These are phyloP conservation scores for Telopea speciosissima DNA, from an alignment of 177 flowering plant genomes.

Conservation along the genomic window DNA sequence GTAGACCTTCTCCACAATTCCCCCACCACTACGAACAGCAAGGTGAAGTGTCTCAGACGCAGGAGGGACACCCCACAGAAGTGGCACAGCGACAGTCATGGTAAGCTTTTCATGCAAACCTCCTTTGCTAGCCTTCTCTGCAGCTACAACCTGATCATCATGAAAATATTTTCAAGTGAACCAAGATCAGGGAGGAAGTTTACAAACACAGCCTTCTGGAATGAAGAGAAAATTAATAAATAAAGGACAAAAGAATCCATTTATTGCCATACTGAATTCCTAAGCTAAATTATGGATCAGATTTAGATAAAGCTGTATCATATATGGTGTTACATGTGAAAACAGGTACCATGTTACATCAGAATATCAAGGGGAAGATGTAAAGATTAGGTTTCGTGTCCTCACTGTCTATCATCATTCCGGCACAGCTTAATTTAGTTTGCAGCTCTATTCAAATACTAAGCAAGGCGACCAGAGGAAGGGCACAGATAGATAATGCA, in stretches of 20 bases:
- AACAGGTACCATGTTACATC: too few species aligned
- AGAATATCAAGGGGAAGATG: too few species aligned
- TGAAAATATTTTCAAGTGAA: neutral
- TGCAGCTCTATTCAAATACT: too few species aligned
- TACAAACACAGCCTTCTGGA: neutral
- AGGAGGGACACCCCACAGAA: constrained; percentile 98
- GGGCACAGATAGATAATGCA: too few species aligned
- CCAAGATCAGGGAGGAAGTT: neutral
- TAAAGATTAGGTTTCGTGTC: too few species aligned
- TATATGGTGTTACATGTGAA: too few species aligned
- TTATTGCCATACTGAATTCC: too few species aligned
- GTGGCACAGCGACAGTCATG: constrained; percentile 95
- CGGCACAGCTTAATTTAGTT: too few species aligned
- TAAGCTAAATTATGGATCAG: too few species aligned
- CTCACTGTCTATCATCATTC: too few species aligned
- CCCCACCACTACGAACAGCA: constrained; percentile 92
- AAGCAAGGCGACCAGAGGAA: too few species aligned
- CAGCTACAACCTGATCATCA: constrained; percentile 59
- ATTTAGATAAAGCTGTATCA: too few species aligned
- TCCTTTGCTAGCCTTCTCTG: constrained; percentile 74
- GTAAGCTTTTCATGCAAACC: constrained; percentile 88
- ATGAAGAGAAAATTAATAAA: neutral
- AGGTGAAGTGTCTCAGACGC: constrained; percentile 86
- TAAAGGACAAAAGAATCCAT: neutral
- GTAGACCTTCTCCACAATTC: constrained; percentile 86